These are phyloP conservation scores for Puccinia coronata DNA, from an alignment of 1,284 basidiomycete genomes.

Conservation along the genomic window DNA sequence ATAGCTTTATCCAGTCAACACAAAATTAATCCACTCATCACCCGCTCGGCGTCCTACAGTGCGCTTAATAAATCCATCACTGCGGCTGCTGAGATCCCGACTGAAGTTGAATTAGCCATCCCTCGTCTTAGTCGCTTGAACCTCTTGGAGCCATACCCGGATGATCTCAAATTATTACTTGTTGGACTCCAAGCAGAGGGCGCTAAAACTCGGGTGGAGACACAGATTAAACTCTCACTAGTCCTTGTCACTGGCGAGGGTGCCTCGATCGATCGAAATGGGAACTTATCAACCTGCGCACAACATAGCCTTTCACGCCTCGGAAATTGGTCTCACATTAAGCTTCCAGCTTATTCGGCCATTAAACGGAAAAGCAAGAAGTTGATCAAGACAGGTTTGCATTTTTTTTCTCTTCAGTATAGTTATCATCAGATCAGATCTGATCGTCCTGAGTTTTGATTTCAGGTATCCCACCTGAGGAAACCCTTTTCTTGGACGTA, in stretches of 20 bases:
- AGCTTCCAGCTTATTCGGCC: constrained; percentile 48
- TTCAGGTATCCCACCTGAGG: constrained; percentile 47
- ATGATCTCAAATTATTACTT: constrained; percentile 62
- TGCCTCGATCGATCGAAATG: constrained; percentile 25
- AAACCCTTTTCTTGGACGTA: constrained; percentile 46
- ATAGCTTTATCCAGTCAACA: neutral
- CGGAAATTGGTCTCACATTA: constrained; percentile 49
- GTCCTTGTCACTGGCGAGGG: constrained; percentile 31
- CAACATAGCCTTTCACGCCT: constrained; percentile 28
- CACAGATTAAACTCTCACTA: constrained; percentile 78
- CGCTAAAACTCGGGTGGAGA: constrained; percentile 91
- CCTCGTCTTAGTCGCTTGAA: constrained; percentile 20
- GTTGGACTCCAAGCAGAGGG: constrained; percentile 79
- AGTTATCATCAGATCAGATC: too few relatives aligned
- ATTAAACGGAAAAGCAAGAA: constrained; percentile 50
- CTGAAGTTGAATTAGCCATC: constrained; percentile 33
- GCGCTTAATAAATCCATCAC: constrained; percentile 4
- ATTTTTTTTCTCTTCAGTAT: neutral
- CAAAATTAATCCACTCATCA: constrained; percentile 8
- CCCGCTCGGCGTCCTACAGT: constrained; percentile 16
- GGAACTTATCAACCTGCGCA: constrained; percentile 8
- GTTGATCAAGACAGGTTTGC: constrained; percentile 44
- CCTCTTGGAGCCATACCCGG: constrained; percentile 15
- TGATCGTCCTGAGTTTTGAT: neutral
- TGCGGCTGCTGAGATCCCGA: constrained; percentile 23